A percentile compares a stretch with the other conserved stretches of the same genome.
Evolutionary conservation across 148 eudicot species (phyloP).

Genomic region (Fallopia convolvulus): DNA sequence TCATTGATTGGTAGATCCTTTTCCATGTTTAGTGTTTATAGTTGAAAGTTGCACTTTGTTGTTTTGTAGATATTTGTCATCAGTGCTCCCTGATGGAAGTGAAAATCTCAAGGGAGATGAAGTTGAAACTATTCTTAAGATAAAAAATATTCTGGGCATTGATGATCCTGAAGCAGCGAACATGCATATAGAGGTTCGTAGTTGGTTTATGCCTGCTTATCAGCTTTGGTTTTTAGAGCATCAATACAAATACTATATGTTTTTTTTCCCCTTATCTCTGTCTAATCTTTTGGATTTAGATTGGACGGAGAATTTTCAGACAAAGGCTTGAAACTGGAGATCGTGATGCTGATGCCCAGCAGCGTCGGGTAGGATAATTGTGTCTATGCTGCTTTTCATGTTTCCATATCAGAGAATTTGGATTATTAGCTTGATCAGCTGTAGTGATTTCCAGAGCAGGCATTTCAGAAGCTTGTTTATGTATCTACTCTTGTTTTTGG

Average conservation of each 20-base stretch:
- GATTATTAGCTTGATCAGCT: conserved; percentile 47
- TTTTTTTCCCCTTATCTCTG: not conserved
- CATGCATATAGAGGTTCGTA: conserved; percentile 87
- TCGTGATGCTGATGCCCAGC: conserved; percentile 69
- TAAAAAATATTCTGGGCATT: conserved; percentile 76
- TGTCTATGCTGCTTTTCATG: not conserved
- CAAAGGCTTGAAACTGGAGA: conserved; percentile 98
- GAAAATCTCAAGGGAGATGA: conserved; percentile 89
- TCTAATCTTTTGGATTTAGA: conserved; percentile 28
- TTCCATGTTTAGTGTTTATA: not conserved
- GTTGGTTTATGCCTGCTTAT: not conserved
- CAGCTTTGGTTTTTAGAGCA: not conserved
- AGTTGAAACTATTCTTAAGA: conserved; percentile 61
- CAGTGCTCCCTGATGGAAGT: conserved; percentile 65
- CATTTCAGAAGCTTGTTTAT: conserved; percentile 95
- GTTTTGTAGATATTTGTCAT: conserved; percentile 52
- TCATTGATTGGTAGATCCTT: not conserved
- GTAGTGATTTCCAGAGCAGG: conserved; percentile 67
- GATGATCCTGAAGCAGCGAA: conserved; percentile 99
- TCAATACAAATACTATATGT: not conserved
- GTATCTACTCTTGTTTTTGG: conserved; percentile 95
- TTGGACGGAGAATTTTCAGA: conserved; percentile 81
- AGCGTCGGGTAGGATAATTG: conserved; percentile 70
- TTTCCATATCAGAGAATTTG: not conserved
- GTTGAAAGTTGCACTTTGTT: not conserved